Evolutionary conservation across 1,139 yeast genomes (phyloP).

Genomic region (Kurtzmaniella quercitrusa): DNA sequence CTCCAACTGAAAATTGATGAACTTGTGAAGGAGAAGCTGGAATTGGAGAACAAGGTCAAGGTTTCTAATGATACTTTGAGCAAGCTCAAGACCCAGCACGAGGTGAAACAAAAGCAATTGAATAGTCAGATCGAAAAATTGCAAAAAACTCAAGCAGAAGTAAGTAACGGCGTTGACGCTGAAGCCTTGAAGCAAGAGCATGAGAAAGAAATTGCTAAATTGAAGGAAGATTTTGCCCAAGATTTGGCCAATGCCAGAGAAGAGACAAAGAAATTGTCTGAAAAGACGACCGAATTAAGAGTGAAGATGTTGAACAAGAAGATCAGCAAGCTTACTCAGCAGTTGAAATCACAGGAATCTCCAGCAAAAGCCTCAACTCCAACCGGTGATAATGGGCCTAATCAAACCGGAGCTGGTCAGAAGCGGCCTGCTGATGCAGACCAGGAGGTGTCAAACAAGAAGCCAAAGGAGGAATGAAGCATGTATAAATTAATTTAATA

Average conservation of each 20-base stretch:
- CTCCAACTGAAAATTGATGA: conserved; percentile 7
- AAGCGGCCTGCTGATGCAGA: conserved; percentile 12
- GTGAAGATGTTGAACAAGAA: conserved; percentile 42
- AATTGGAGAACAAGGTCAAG: conserved; percentile 7
- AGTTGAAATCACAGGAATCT: conserved; percentile 16
- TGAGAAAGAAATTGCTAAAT: conserved; percentile 19
- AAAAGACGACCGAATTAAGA: conserved; percentile 39
- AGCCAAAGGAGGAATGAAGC: conserved; percentile 10
- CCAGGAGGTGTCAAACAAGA: conserved; percentile 9
- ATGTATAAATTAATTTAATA: not conserved
- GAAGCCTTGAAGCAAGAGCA: conserved; percentile 13
- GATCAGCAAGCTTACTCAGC: conserved; percentile 21
- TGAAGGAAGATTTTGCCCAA: conserved; percentile 25
- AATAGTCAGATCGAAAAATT: conserved; percentile 11
- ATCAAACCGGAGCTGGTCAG: conserved; percentile 10
- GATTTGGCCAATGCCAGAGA: conserved; percentile 30
- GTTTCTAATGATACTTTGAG: conserved; percentile 5
- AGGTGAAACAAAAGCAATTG: conserved; percentile 5
- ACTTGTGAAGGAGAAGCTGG: conserved; percentile 6
- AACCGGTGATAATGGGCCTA: conserved; percentile 15
- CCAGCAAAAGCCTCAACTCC: conserved; percentile 16
- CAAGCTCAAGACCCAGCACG: conserved; percentile 6
- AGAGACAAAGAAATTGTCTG: conserved; percentile 27
- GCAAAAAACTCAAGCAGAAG: conserved; percentile 5
- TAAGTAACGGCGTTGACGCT: conserved; percentile 6